These are phyloP conservation scores for Candida chauliodis DNA, from an alignment of 805 yeast species.

Conservation along the genomic window DNA sequence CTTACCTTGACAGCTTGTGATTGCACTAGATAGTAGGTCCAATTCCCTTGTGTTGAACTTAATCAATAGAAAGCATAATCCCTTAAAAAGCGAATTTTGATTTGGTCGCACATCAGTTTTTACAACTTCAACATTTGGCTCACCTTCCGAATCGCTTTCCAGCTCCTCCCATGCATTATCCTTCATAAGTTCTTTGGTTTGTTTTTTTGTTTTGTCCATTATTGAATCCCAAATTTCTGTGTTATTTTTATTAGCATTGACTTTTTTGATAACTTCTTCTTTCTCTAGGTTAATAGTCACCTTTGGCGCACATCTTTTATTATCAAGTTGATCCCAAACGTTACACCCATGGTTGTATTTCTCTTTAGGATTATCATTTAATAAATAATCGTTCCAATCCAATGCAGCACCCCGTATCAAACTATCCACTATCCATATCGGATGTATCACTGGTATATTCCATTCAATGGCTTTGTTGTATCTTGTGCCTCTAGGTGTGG, in stretches of 20 bases:
- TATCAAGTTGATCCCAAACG: constrained; percentile 31
- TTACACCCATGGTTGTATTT: constrained; percentile 16
- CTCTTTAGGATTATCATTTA: constrained; percentile 16
- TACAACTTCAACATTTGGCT: background rate
- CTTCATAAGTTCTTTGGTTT: constrained; percentile 11
- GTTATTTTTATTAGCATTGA: constrained; percentile 9
- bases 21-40: constrained; percentile 36
- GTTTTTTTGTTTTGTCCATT: constrained; percentile 26
- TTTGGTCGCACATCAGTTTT: background rate
- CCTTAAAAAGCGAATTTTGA: constrained; percentile 33
- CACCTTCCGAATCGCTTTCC: constrained; percentile 11
- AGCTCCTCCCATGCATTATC: constrained; percentile 24
- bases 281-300: constrained; percentile 2
- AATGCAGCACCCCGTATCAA: constrained; percentile 42
- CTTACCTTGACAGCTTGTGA: constrained; percentile 45
- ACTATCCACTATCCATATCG: constrained; percentile 48
- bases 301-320: constrained; percentile 7
- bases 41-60: constrained; percentile 41
- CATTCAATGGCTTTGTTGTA: constrained; percentile 51
- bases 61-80: constrained; percentile 37
- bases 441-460: constrained; percentile 50
- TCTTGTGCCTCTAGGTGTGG: constrained; percentile 49
- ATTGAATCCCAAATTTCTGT: constrained; percentile 44
- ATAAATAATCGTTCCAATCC: constrained; percentile 37
- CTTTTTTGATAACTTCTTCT: background rate